These are phyloP conservation scores for Pistacia vera DNA, from an alignment of 345 rosid genomes.

Conservation along the genomic window DNA sequence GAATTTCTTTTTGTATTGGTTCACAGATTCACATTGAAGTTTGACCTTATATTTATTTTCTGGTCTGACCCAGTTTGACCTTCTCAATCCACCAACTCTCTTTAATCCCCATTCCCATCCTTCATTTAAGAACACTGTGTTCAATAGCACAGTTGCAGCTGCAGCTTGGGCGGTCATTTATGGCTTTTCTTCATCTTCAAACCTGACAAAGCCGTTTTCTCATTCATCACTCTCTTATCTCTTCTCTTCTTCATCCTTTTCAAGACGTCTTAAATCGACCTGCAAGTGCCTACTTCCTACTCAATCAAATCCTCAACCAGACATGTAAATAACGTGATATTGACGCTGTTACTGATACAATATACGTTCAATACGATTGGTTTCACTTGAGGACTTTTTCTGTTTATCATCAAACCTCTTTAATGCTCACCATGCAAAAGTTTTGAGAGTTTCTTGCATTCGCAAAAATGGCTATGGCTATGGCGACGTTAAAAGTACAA, in stretches of 20 bases:
- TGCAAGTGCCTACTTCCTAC: conserved; percentile 18
- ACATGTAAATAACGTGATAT: no score
- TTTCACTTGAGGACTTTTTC: no score
- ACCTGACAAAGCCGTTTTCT: no score
- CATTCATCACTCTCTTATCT: conserved; percentile 10
- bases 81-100: background rate
- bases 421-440: background rate
- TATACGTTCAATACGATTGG: no score
- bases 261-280: conserved; percentile 18
- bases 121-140: background rate
- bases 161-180: conserved; percentile 27
- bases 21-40: background rate
- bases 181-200: conserved; percentile 10
- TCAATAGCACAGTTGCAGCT: conserved; percentile 40
- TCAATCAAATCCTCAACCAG: background rate
- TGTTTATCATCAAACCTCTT: background rate
- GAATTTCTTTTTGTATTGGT: no score
- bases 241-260: conserved; percentile 29
- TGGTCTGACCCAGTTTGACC: conserved; percentile 47
- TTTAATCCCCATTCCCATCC: background rate
- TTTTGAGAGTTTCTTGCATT: no score
- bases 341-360: no score
- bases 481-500: conserved; percentile 2
- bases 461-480: background rate
- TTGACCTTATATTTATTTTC: background rate